phyloP scores from a whole-genome alignment of 2,329 filamentous ascomycete genomes.

The Fusarium sp. region DNA sequence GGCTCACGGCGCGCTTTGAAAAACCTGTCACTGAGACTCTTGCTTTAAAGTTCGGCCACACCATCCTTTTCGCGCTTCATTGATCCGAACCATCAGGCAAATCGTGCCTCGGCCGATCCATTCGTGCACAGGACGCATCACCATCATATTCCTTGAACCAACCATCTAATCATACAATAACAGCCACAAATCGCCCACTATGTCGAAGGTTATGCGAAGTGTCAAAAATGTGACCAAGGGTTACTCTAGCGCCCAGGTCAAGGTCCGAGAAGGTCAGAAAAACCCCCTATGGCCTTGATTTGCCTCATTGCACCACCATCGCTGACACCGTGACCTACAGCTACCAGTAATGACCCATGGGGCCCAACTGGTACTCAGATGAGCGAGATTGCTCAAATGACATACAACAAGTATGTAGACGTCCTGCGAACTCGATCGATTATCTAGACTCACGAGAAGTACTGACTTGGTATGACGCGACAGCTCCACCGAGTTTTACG shows the following conservation, averaged over 20 bases:
- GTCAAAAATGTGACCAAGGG: constrained; percentile 99
- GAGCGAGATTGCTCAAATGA: constrained; percentile 98
- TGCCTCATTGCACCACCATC: constrained; percentile 2
- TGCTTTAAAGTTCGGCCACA: constrained; percentile 10
- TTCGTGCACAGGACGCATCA: constrained; percentile 36
- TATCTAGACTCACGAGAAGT: constrained; percentile 3
- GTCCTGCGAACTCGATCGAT: background rate
- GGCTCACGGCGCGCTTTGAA: constrained; percentile 32
- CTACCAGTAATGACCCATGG: constrained; percentile 99
- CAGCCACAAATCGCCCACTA: constrained; percentile 55
- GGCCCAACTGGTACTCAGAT: constrained; percentile 97
- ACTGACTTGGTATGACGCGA: constrained; percentile 31
- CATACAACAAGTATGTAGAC: constrained; percentile 87
- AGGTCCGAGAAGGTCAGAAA: constrained; percentile 90
- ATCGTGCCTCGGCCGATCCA: constrained; percentile 32
- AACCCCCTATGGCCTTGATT: background rate
- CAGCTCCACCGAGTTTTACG: constrained; percentile 96
- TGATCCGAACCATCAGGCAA: constrained; percentile 18
- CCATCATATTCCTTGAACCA: constrained; percentile 9
- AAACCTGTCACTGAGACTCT: constrained; percentile 24
- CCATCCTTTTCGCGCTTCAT: constrained; percentile 9
- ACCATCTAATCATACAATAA: constrained; percentile 8
- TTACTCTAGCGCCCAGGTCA: constrained; percentile 95
- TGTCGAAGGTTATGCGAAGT: constrained; percentile 97
- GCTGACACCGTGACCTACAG: constrained; percentile 58